Evolutionary conservation across 805 yeast genomes (phyloP), one percentile per base, ranked within the genome.

Genomic region (Wickerhamiella azymoides): DNA sequence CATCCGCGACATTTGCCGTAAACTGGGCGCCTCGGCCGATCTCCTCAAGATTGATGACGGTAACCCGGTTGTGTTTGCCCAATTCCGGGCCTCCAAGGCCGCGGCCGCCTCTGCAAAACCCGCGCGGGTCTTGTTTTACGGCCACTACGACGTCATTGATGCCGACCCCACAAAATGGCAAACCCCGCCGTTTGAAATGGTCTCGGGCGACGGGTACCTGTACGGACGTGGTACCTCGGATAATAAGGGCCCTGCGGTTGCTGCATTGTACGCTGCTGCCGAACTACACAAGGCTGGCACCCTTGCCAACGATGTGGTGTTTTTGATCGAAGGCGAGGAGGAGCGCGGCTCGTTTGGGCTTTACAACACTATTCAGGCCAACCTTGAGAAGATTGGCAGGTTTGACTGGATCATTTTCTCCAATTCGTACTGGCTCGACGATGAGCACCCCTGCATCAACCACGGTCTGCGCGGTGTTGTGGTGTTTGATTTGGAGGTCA

Each of bases 191-290:
- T 92, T 81, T 59, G 63, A 65, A 18, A 61, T 92, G 58, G 73
- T 81, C 0, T 81, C 94, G 2, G 71, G 73, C 49, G 80, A 89
- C 59, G 97, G 97, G 0, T 85, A 80, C 55, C 58, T 89, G 49
- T 82, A 83, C 55, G 97, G 89, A 1, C 72, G 98, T 58, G 98
- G 98, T 47, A 92, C 81, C 0, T 77, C 92, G 39, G 98, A 89
- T 58, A 92, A 89, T 61, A 89, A 89, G 60, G 98, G 98, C 0
- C 98, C 98, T 0, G 66, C 82, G 8, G 63, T 86, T 10, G 94
- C 96, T 1, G 80, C 96, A 0, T 71, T 89, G 2, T 86, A 77
- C 62, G 84, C 95, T 0, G 94, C 82, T 16, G 88, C 92, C 0
- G 84, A 82, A 45, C 62, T 85, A 11, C 65, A 65, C 45, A 72